Percentiles rank a stretch among this genome's conserved stretches.
phyloP scores from a whole-genome alignment of 1,284 basidiomycete species.

The Calocybe gambosa region DNA sequence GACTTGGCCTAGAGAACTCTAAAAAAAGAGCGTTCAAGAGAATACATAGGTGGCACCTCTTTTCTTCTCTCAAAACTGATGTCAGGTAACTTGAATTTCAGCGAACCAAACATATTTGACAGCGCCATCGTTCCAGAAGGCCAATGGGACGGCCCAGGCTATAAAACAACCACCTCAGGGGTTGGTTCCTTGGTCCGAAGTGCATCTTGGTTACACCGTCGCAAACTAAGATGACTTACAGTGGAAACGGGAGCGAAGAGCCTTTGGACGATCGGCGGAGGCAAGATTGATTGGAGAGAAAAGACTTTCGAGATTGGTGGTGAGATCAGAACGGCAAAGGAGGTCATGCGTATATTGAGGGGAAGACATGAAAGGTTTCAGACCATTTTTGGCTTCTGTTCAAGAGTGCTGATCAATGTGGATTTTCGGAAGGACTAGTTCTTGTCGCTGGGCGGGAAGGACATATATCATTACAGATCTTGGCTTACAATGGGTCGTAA shows the following conservation, averaged over 20 bases:
- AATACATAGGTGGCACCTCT: no score
- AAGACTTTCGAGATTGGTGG: not conserved
- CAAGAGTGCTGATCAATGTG: not conserved
- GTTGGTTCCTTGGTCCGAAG: not conserved
- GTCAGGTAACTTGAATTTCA: not conserved
- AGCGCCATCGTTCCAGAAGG: not conserved
- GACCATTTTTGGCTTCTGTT: not conserved
- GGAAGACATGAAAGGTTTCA: not conserved
- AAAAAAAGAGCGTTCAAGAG: no score
- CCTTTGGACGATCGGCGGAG: not conserved
- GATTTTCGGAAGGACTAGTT: not conserved
- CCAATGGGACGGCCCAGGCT: not conserved
- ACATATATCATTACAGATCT: not conserved
- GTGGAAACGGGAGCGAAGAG: not conserved
- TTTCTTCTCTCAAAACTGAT: no score
- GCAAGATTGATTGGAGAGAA: not conserved
- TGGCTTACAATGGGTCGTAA: not conserved
- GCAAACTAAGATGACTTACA: not conserved
- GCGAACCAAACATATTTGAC: not conserved
- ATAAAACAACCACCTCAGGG: not conserved
- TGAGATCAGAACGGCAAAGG: not conserved
- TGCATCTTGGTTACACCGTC: not conserved
- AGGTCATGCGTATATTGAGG: not conserved
- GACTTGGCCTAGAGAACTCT: no score
- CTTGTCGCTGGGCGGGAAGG: not conserved